These are phyloP conservation scores for Tetrapyrgos nigripes DNA, from an alignment of 1,284 basidiomycete species.

Conservation along the genomic window DNA sequence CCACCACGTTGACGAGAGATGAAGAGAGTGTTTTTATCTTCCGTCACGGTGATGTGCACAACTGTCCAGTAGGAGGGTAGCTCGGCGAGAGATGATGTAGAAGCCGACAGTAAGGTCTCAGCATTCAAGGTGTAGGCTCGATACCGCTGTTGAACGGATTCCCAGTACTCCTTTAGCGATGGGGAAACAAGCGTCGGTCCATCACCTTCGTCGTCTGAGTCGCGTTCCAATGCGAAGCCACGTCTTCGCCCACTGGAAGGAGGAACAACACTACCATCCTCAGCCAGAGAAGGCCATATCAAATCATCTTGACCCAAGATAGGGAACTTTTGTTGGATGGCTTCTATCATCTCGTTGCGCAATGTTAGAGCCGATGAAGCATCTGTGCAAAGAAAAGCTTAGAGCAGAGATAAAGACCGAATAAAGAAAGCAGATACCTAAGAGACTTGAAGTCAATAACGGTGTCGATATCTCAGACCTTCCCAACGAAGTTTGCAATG, in stretches of 20 bases:
- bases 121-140: slow-evolving; percentile 50
- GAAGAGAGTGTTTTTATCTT: slow-evolving; percentile 86
- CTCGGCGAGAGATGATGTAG: slow-evolving; percentile 33
- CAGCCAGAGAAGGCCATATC: slow-evolving; percentile 66
- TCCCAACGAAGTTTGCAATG: slow-evolving; percentile 83
- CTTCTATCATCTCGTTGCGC: slow-evolving; percentile 80
- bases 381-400: slow-evolving; percentile 54
- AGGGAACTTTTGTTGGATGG: slow-evolving; percentile 70
- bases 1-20: slow-evolving; percentile 79
- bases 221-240: slow-evolving; percentile 12
- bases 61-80: slow-evolving; percentile 88
- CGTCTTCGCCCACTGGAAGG: slow-evolving; percentile 22
- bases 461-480: slow-evolving; percentile 57
- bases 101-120: slow-evolving; percentile 41
- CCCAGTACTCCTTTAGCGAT: slow-evolving; percentile 64
- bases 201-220: slow-evolving; percentile 35
- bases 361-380: slow-evolving; percentile 77
- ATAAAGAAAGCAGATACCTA: slow-evolving; percentile 57
- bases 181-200: slow-evolving; percentile 35
- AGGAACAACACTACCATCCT: slow-evolving; percentile 47
- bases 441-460: slow-evolving; percentile 61
- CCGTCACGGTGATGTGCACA: slow-evolving; percentile 83
- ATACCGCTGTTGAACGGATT: slow-evolving; percentile 60
- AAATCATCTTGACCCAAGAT: slow-evolving; percentile 59
- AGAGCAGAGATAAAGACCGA: slow-evolving; percentile 3